Base-by-base conservation (phyloP, 2,329 filamentous ascomycete genomes). In the Sarocladium kiliense region DNA sequence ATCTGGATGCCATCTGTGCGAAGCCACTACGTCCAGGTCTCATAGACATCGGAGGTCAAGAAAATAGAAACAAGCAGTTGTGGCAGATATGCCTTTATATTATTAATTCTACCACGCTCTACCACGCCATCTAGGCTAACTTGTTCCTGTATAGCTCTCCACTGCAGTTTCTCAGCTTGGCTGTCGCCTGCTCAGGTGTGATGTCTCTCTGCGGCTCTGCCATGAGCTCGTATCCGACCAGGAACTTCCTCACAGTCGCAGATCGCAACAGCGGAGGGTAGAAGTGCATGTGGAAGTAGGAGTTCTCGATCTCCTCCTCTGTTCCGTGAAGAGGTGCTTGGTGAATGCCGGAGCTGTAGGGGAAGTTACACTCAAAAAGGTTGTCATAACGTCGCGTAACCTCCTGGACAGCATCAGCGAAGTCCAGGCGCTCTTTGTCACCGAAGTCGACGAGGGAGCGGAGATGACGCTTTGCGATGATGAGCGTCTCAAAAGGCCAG, bases 201-300 rank as follows among this genome's bases (percentile, higher is more conserved):
- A 99, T 97, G 68, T 99, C 94, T 57, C 94, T 83, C 73, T 99
- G 94, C n/a, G 94, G 93, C 74, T 99, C 94, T 1, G 89, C 94
- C 83, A 99, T 84, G 73, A 99, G 80, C 74, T 99, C 94, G 68
- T 96, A 97, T 0, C 94, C 94, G 32, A 99, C 94, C 54, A 97
- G 73, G 74, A 97, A 99, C 75, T 99, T 99, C 63, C 89, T 86
- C 47, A 99, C 92, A 0, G 91, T 96, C 2, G 94, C 92, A 47
- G 91, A 96, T 56, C 94, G 85, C 60, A 99, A 78, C 47, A 99
- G 78, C 12, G 94, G 94, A 41, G 94, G 94, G 70, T 97, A 97
- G 72, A 99, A 99, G 74, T 99, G 94, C 76, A 99, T 87, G 71
- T 99, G 94, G 67, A 99, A 85, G 72, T 96, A 93, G 62, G 89